Percentiles rank a stretch among this genome's conserved stretches.
These are phyloP conservation scores for Auricularia sp. DNA, from an alignment of 768 basidiomycete species.

Conservation along the genomic window DNA sequence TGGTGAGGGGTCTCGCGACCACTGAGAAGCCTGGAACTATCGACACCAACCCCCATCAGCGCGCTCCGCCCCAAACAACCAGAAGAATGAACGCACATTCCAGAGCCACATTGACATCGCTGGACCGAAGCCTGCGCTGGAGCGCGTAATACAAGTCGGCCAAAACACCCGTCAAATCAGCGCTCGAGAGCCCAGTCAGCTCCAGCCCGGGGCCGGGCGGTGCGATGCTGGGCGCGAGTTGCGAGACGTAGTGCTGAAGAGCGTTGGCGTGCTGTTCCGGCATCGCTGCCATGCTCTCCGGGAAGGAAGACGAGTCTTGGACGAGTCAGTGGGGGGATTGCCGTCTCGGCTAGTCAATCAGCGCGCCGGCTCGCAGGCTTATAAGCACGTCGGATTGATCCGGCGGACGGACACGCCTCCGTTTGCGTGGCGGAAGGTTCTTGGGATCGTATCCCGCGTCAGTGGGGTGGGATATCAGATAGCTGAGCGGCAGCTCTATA, in stretches of 20 bases:
- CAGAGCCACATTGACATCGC: neutral
- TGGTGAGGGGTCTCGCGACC: neutral
- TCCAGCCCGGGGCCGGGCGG: neutral
- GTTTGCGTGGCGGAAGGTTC: no score
- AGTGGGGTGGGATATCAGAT: no score
- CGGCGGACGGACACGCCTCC: no score
- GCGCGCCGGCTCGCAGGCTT: no score
- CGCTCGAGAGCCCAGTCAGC: neutral
- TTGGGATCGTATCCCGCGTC: no score
- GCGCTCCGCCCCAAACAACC: neutral
- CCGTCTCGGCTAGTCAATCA: no score
- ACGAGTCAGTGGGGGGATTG: no score
- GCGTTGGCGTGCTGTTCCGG: neutral
- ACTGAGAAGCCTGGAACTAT: neutral
- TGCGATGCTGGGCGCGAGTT: neutral
- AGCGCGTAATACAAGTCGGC: neutral
- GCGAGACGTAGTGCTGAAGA: neutral
- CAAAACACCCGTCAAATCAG: neutral
- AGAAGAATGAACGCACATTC: neutral
- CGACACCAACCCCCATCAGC: neutral
- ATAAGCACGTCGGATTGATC: no score
- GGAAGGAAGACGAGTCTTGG: no score
- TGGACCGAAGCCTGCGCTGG: neutral
- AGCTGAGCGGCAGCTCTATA: no score
- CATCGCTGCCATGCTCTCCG: neutral